Evolutionary conservation across 176 grass and related monocot species (phyloP).

Genomic region (Zea mays): Zm-B73-REFERENCE-NAM-5.0 NC_050096.1:62697001-62697500

Average conservation of each 20-base stretch:
- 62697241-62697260: constrained; percentile 46
- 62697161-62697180: constrained; percentile 44
- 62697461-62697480: too few species aligned
- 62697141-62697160: constrained; percentile 46
- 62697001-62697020: constrained; percentile 58
- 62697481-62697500: too few species aligned
- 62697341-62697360: too few species aligned
- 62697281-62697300: too few species aligned
- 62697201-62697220: constrained; percentile 54
- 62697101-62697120: constrained; percentile 54
- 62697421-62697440: too few species aligned
- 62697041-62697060: constrained; percentile 55
- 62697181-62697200: constrained; percentile 56
- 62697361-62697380: too few species aligned
- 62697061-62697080: constrained; percentile 52
- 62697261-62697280: constrained; percentile 55
- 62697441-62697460: too few species aligned
- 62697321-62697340: too few species aligned
- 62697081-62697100: constrained; percentile 58
- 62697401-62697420: too few species aligned
- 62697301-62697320: too few species aligned
- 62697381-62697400: too few species aligned
- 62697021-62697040: constrained; percentile 59
- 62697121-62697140: constrained; percentile 59
- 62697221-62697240: constrained; percentile 53